phyloP scores from a whole-genome alignment of 441 rosid species.

The Gossypium armourianum region DNA sequence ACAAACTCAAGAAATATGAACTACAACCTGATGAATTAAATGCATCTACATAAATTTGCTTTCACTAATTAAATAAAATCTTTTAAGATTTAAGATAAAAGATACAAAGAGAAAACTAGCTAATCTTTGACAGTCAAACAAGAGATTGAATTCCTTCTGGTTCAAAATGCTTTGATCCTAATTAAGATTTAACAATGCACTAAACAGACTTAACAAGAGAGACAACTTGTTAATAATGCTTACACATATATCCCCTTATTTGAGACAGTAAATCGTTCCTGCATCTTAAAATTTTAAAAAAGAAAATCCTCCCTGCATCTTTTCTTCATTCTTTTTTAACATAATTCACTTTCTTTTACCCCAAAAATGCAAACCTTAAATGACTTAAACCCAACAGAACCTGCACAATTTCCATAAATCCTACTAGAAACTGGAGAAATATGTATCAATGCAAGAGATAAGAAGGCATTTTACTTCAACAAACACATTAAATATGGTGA shows the following conservation, averaged over 20 bases:
- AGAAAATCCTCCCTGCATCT: not conserved
- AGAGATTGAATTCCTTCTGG: not conserved
- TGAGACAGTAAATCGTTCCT: not conserved
- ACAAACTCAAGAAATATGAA: slow-evolving; percentile 4
- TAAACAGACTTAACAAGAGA: not conserved
- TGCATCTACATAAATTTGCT: not conserved
- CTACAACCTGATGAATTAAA: not conserved
- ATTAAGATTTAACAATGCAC: not conserved
- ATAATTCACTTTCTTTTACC: not conserved
- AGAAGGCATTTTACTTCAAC: not conserved
- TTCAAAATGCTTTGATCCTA: not conserved
- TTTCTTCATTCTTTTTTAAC: not conserved
- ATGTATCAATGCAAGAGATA: not conserved
- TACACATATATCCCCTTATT: not conserved
- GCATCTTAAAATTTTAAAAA: not conserved
- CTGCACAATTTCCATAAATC: not conserved
- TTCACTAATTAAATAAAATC: not conserved
- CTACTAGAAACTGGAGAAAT: not conserved
- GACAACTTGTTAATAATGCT: not conserved
- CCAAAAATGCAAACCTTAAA: not conserved
- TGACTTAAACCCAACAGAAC: not conserved
- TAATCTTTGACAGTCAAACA: not conserved
- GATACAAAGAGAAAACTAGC: slow-evolving; percentile 11
- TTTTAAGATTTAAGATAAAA: slow-evolving; percentile 4
- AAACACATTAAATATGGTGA: slow-evolving; percentile 9